These are phyloP conservation scores for Aurantiochytrium sp. DNA, from an alignment of 108 stramenopile genomes.

Conservation along the genomic window DNA sequence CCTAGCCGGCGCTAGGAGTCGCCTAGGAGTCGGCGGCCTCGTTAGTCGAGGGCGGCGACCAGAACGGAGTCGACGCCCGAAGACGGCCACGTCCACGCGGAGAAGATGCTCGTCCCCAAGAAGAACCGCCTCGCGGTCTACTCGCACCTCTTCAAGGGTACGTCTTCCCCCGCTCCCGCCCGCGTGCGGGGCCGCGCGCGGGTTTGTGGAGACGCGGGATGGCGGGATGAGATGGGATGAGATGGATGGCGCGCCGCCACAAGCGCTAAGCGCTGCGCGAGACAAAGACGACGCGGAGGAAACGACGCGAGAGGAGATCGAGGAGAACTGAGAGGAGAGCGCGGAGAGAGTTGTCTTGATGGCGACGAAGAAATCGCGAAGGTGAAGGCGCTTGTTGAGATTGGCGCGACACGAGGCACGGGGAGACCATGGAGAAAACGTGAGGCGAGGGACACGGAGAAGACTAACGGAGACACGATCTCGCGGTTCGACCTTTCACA, in stretches of 20 bases:
- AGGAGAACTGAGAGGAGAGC: too few species aligned
- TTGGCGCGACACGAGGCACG: neutral
- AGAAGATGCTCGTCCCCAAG: conserved; percentile 87
- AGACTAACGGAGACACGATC: too few species aligned
- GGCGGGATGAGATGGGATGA: neutral
- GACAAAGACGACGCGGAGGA: neutral
- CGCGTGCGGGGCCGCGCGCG: too few species aligned
- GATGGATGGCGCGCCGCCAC: neutral
- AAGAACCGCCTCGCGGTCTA: conserved; percentile 94
- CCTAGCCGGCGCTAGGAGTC: neutral
- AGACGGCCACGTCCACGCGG: neutral
- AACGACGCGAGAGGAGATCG: too few species aligned
- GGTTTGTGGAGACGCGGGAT: too few species aligned
- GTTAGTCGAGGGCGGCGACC: neutral
- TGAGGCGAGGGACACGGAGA: too few species aligned
- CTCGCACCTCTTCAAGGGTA: conserved; percentile 89
- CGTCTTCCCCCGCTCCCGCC: neutral
- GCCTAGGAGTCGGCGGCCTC: too few species aligned
- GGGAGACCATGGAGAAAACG: neutral
- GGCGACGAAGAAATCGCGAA: too few species aligned
- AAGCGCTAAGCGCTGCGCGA: neutral
- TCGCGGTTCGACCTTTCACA: too few species aligned
- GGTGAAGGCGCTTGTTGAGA: too few species aligned
- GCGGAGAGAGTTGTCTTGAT: too few species aligned
- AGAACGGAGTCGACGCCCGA: neutral